A percentile compares a stretch with the other conserved stretches of the same genome.
These are phyloP conservation scores for Ephemerocybe angulata DNA, from an alignment of 768 basidiomycete genomes.

Conservation along the genomic window DNA sequence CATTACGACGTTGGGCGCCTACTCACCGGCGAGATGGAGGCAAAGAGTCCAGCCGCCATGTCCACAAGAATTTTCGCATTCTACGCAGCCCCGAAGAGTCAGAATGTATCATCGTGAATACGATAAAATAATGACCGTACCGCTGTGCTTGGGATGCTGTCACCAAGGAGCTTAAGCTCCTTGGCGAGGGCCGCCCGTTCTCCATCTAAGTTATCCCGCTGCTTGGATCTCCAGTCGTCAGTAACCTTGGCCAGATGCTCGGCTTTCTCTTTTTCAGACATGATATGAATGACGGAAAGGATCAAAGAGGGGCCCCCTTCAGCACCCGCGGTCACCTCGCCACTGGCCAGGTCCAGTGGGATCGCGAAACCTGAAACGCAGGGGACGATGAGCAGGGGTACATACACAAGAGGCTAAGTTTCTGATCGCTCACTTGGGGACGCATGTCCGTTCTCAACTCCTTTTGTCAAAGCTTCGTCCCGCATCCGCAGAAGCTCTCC, in stretches of 20 bases:
- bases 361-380: too few relatives aligned
- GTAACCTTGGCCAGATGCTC: neutral
- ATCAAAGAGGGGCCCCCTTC: too few relatives aligned
- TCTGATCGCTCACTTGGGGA: neutral
- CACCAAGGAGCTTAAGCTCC: neutral
- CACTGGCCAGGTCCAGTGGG: too few relatives aligned
- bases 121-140: neutral
- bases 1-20: neutral
- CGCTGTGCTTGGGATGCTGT: neutral
- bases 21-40: neutral
- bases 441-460: neutral
- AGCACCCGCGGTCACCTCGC: too few relatives aligned
- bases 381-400: too few relatives aligned
- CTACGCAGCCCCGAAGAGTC: neutral
- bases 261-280: neutral
- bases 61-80: constrained; percentile 2
- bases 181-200: neutral
- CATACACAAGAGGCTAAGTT: too few relatives aligned
- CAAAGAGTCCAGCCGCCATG: neutral
- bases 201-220: neutral
- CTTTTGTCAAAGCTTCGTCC: neutral
- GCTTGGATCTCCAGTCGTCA: neutral
- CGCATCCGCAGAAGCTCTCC: neutral
- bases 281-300: too few relatives aligned
- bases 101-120: neutral